A percentile compares a stretch with the other conserved stretches of the same genome.
phyloP scores from a whole-genome alignment of 768 basidiomycete species.

The Phylloporus sp. region DNA sequence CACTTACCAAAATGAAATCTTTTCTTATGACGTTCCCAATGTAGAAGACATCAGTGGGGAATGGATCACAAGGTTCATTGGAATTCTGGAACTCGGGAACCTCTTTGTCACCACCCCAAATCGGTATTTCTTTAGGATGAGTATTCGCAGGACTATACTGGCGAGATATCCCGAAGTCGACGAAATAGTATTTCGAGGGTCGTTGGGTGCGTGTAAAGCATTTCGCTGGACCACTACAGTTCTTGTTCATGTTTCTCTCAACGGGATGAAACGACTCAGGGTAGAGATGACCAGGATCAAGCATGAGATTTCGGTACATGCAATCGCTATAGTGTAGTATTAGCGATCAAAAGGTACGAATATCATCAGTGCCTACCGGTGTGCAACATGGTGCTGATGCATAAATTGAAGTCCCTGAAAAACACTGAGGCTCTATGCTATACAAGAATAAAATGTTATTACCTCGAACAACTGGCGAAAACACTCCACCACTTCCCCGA shows the following conservation, averaged over 20 bases:
- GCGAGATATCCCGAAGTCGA: conserved; percentile 36
- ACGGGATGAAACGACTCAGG: conserved; percentile 28
- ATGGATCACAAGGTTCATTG: conserved; percentile 33
- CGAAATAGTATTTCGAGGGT: conserved; percentile 17
- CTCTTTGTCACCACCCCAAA: conserved; percentile 41
- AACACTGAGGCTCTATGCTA: not conserved
- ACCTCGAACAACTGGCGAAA: conserved; percentile 33
- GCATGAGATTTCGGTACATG: conserved; percentile 31
- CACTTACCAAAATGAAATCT: conserved; percentile 30
- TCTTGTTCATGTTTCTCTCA: conserved; percentile 6
- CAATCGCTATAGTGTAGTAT: conserved; percentile 22
- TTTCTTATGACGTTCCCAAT: conserved; percentile 36
- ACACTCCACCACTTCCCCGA: conserved; percentile 33
- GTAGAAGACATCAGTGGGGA: conserved; percentile 43
- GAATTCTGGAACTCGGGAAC: conserved; percentile 37
- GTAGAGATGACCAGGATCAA: conserved; percentile 26
- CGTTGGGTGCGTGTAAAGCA: conserved; percentile 28
- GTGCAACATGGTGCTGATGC: conserved; percentile 20
- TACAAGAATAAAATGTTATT: not conserved
- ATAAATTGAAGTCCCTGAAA: conserved; percentile 25
- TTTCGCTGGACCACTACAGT: conserved; percentile 19
- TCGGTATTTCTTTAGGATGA: conserved; percentile 26
- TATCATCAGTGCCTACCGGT: conserved; percentile 5
- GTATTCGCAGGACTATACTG: conserved; percentile 27
- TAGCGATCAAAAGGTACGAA: not conserved